Base-by-base conservation (phyloP, 2,329 filamentous ascomycete species). In the Colletotrichum euphorbiae region DNA sequence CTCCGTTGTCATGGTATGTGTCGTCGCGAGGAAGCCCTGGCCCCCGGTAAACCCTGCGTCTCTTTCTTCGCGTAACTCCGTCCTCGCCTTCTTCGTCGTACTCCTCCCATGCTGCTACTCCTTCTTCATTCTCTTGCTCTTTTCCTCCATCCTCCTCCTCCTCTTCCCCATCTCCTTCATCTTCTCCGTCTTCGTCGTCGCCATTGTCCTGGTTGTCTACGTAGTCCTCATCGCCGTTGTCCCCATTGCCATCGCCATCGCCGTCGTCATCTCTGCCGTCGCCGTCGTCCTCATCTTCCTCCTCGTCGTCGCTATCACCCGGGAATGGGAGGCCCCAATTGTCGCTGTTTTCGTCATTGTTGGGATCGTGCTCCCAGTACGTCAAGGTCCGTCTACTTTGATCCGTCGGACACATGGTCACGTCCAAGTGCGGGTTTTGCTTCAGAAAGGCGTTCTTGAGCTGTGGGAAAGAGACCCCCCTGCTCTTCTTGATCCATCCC, bases 351-450 rank as follows among this genome's bases (percentile, higher is more conserved):
- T 67, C 69, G 7, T 73, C 62, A 46, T 78, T 73, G 33, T 79
- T 79, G 1, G 77, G 77, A 28, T 79, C 77, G 3, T 74, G 75
- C 8, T 69, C 62, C 75, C 74, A 79, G 40, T 71, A 43, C 0
- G 71, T 70, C 2, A 65, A 62, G n/a, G 46, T 73, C 69, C 33
- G 54, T 24, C 4, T 71, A 54, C 8, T 71, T 67, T 3, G 54
- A 43, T 70, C 57, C 4, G 40, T 60, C 5, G 76, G 77, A 43
- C 77, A 79, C 4, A 79, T 40, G 0, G 77, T 78, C 15, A 70
- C 70, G 6, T 46, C 42, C 62, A 79, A 78, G 3, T 61, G 61
- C 11, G 76, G 75, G 24, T 77, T 72, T 52, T 51, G 50, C 6
- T 33, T 36, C 0, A 70, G n/a, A 65, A 78, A 78, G 8, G 36